A percentile compares a stretch with the other conserved stretches of the same genome.
These are phyloP conservation scores for Rhizophagus sp. DNA, from an alignment of 192 early-diverging fungal species.

Conservation along the genomic window DNA sequence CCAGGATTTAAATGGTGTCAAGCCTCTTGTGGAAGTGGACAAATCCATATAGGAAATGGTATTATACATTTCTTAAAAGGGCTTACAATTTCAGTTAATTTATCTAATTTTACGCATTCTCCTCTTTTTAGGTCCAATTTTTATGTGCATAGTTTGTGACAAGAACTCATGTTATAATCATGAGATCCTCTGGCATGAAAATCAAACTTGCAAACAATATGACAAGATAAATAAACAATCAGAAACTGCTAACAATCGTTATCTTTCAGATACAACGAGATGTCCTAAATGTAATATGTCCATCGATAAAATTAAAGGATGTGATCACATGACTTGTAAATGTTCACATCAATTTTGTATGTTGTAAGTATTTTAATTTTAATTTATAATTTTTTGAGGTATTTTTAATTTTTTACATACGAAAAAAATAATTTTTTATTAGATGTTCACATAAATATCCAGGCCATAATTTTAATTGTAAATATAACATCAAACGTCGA, in stretches of 20 bases:
- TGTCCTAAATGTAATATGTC: neutral
- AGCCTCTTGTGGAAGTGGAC: neutral
- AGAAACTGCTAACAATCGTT: neutral
- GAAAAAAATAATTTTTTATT: too few relatives aligned
- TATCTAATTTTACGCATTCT: neutral
- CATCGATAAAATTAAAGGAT: constrained; percentile 16
- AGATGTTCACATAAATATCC: too few relatives aligned
- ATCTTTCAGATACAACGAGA: neutral
- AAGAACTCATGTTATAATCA: constrained; percentile 12
- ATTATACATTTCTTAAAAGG: neutral
- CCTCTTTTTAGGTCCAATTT: neutral
- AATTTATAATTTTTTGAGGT: too few relatives aligned
- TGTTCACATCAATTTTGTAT: constrained; percentile 13
- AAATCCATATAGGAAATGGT: constrained; percentile 6
- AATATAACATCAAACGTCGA: too few relatives aligned
- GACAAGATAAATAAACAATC: neutral
- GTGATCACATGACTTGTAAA: constrained; percentile 23
- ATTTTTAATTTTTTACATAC: too few relatives aligned
- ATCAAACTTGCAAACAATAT: constrained; percentile 14
- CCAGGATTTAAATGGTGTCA: neutral
- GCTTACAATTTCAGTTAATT: neutral
- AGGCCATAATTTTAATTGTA: too few relatives aligned
- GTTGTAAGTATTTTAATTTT: constrained; percentile 21
- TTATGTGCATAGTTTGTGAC: constrained; percentile 5
- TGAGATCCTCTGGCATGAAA: constrained; percentile 1